Evolutionary conservation across 139 green algal species (phyloP), one percentile per base, ranked within the genome.

Genomic region (Asterochloris sp.): DNA sequence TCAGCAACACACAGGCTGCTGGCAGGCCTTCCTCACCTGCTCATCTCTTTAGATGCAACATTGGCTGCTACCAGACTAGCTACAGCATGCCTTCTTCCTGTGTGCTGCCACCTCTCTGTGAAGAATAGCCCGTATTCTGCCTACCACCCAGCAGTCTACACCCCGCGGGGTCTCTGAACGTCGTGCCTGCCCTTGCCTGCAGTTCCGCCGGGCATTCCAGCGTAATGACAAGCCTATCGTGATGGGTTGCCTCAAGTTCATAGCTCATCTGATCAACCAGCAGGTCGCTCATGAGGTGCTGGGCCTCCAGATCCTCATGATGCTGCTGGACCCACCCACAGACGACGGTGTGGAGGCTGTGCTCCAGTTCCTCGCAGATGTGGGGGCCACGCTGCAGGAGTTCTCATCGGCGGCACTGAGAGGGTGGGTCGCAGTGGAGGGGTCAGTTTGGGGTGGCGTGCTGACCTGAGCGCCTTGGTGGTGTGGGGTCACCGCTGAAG

Each of bases 211-310:
- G 15, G 92, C 96, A 0, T 99, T 96, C 89, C 94, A 92, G 86
- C 92, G 97, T 83, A 98, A 98, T 87, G 97, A 99, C 91, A 99
- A 99, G 89, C 88, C 93, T 1, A 91, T 98, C 63, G 96, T 90
- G 82, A 82, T 93, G 6, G 95, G 95, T 0, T 89, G 90, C 24
- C 88, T 90, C 69, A 94, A 91, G 82, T 98, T 99, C 86, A 88
- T 99, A 24, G 96, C 92, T 0, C 96, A 99, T 82, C 90, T 99
- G 60, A 89, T 96, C 82, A 99, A 99, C 88, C 97, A 99, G 89
- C 84, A 89, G 66, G 89, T 98, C 27, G 89, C 82, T 12, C 89
- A 97, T 88, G 95, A 98, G 89, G 80, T 98, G 62, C 80, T 99
- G 67, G 93, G 93, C 0, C 90, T 99, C 54, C 94, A 99, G 91